A percentile compares a stretch with the other conserved stretches of the same genome.
These are phyloP conservation scores for Globisporangium takayamanum DNA, from an alignment of 352 stramenopile species.

Conservation along the genomic window DNA sequence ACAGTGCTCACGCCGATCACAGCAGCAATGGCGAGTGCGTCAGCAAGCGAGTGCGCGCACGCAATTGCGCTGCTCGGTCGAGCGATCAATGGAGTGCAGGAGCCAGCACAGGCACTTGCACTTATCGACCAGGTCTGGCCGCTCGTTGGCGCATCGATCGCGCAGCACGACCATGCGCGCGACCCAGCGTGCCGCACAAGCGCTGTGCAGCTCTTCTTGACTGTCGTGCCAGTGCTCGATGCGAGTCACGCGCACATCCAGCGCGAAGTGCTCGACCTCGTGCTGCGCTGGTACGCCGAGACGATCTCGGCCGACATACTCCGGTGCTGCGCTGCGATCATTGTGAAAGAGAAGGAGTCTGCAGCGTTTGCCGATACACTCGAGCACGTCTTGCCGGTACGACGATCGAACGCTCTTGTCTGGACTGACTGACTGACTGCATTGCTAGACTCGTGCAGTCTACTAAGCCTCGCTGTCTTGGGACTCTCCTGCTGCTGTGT, in stretches of 20 bases:
- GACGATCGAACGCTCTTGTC: neutral
- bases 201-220: constrained; percentile 48
- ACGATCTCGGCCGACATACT: constrained; percentile 35
- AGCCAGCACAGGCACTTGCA: constrained; percentile 17
- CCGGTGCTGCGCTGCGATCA: constrained; percentile 31
- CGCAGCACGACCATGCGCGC: constrained; percentile 21
- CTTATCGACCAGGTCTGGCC: constrained; percentile 50
- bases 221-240: constrained; percentile 23
- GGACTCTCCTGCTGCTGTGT: neutral
- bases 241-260: constrained; percentile 20
- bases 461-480: too few species aligned
- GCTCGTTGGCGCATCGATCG: constrained; percentile 29
- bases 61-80: constrained; percentile 44
- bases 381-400: constrained; percentile 21
- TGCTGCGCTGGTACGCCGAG: constrained; percentile 38
- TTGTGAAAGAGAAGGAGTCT: constrained; percentile 30
- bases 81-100: constrained; percentile 42
- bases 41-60: constrained; percentile 18
- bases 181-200: constrained; percentile 24
- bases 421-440: neutral
- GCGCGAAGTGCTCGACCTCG: constrained; percentile 33
- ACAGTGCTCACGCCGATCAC: constrained; percentile 31
- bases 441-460: neutral
- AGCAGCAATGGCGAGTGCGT: constrained; percentile 23
- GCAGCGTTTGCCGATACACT: constrained; percentile 17